Conservation (phyloP, 2,329 filamentous ascomycete species). For the Didymella keratinophila region DNA sequence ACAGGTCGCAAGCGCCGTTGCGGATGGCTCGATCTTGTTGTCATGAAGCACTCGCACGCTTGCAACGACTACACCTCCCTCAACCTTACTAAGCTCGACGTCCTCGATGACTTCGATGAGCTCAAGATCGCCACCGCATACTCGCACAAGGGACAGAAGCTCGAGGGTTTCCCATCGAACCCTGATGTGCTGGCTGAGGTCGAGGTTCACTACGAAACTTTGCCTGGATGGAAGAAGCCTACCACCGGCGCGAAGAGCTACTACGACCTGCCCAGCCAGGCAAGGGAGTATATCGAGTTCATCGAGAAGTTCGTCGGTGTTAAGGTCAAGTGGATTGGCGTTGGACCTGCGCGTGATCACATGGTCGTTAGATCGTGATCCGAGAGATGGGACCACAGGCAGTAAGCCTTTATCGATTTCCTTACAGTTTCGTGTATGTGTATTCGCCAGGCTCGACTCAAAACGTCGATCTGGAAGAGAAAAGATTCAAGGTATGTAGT, state of each 20-base stretch:
- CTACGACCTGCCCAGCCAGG: conserved; percentile 69
- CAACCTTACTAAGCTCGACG: conserved; percentile 73
- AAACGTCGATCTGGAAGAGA: background rate
- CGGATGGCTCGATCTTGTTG: conserved; percentile 73
- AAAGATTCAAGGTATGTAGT: background rate
- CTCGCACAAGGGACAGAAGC: conserved; percentile 61
- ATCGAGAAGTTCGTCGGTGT: conserved; percentile 73
- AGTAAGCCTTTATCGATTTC: conserved; percentile 7
- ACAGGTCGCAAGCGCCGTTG: conserved; percentile 69
- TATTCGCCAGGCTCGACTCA: background rate
- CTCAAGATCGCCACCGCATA: conserved; percentile 80
- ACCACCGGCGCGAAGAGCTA: conserved; percentile 68
- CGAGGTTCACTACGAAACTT: conserved; percentile 71
- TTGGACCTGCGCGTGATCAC: conserved; percentile 69
- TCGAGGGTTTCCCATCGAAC: conserved; percentile 72
- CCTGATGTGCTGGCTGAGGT: conserved; percentile 64
- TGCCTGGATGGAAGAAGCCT: conserved; percentile 73
- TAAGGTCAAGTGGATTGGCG: conserved; percentile 71
- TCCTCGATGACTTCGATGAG: conserved; percentile 76
- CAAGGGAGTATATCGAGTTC: conserved; percentile 70
- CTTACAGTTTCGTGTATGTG: too few relatives aligned
- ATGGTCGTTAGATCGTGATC: conserved; percentile 63
- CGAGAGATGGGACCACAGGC: conserved; percentile 19
- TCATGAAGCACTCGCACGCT: conserved; percentile 70
- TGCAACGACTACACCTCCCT: conserved; percentile 73